These are phyloP conservation scores for Trichothecium roseum DNA, from an alignment of 2,329 filamentous ascomycete species.

Conservation along the genomic window DNA sequence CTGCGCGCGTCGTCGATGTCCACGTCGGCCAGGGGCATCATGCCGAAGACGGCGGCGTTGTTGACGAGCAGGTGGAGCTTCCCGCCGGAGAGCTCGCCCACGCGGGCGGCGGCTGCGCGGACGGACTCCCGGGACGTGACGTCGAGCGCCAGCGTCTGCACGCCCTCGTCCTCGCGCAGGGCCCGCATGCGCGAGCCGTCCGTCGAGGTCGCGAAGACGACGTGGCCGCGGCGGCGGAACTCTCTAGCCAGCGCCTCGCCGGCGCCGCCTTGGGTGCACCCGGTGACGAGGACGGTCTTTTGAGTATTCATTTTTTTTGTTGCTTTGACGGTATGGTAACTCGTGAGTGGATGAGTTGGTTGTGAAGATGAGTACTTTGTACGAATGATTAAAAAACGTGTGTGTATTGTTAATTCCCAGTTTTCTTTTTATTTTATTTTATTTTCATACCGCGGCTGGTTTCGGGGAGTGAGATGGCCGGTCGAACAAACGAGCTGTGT, in stretches of 20 bases:
- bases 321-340: too few species aligned
- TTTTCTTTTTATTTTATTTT: too few species aligned
- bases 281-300: constrained; percentile 22
- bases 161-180: constrained; percentile 27
- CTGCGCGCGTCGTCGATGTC: constrained; percentile 18
- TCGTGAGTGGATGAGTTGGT: too few species aligned
- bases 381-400: too few species aligned
- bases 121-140: constrained; percentile 44
- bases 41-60: constrained; percentile 36
- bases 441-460: too few species aligned
- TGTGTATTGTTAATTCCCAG: too few species aligned
- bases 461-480: too few species aligned
- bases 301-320: too few species aligned
- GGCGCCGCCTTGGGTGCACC: constrained; percentile 25
- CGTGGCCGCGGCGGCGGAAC: constrained; percentile 22
- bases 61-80: constrained; percentile 48
- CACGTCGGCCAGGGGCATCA: constrained; percentile 17
- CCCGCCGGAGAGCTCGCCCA: constrained; percentile 37
- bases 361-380: too few species aligned
- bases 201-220: constrained; percentile 28
- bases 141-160: constrained; percentile 40
- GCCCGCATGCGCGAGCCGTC: constrained; percentile 16
- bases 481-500: too few species aligned
- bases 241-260: constrained; percentile 25
- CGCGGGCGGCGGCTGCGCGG: constrained; percentile 32